Conservation (phyloP, 2,329 filamentous ascomycete genomes). For the Tolypocladium capitatum region DNA sequence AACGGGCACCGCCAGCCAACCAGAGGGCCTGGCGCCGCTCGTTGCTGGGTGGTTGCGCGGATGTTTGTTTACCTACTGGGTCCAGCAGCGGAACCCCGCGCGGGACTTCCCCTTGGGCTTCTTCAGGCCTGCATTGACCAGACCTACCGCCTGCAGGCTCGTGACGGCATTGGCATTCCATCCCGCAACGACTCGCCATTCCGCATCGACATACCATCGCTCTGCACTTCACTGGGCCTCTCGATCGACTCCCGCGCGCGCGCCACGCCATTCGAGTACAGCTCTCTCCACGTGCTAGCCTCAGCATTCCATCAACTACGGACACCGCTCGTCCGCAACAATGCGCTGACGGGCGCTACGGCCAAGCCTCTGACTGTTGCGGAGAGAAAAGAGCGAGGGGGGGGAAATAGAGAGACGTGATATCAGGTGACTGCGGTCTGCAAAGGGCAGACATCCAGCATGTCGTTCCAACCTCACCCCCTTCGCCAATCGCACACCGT, state of each 20-base stretch:
- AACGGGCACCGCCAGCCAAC: conserved; percentile 9
- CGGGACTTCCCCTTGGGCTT: not conserved
- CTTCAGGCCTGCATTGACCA: not conserved
- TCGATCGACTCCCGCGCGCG: not conserved
- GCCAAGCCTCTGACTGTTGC: conserved; percentile 5
- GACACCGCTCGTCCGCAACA: conserved; percentile 12
- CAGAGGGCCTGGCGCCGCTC: conserved; percentile 2
- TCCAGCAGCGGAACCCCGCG: conserved; percentile 1
- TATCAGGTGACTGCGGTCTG: conserved; percentile 5
- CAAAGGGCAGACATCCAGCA: conserved; percentile 19
- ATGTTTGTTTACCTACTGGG: conserved; percentile 20
- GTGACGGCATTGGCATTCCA: conserved; percentile 2
- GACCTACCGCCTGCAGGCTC: not conserved
- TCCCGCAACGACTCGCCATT: not conserved
- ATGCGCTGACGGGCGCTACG: conserved; percentile 16
- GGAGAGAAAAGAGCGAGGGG: conserved; percentile 1
- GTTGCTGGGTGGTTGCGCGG: conserved; percentile 20
- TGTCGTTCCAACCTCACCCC: conserved; percentile 45
- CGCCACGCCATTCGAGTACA: not conserved
- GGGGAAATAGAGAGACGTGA: not conserved
- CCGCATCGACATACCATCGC: not conserved
- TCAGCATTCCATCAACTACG: conserved; percentile 5
- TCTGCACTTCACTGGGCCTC: not conserved
- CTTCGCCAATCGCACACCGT: conserved; percentile 42
- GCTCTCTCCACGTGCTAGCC: conserved; percentile 7